Conservation (phyloP, 2,329 filamentous ascomycete genomes). For the Lecanosticta acicola region DNA sequence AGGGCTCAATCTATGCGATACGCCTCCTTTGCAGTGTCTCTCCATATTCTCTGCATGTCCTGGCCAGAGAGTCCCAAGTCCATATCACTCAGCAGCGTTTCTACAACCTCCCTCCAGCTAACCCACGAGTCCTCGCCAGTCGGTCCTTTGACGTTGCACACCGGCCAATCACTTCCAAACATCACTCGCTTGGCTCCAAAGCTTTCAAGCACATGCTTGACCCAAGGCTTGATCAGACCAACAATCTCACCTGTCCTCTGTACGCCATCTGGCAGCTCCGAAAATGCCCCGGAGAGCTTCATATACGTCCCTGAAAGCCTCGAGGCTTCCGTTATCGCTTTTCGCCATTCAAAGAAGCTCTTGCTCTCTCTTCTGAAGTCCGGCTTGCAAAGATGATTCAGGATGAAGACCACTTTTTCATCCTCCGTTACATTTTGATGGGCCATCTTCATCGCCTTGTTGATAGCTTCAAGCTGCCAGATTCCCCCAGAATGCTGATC, state of each 20-base stretch:
- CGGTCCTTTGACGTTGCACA: conserved; percentile 67
- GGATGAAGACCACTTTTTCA: conserved; percentile 59
- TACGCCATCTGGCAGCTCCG: conserved; percentile 60
- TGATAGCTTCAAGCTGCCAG: conserved; percentile 46
- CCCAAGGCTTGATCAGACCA: conserved; percentile 61
- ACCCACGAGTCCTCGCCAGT: conserved; percentile 59
- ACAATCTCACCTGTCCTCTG: conserved; percentile 52
- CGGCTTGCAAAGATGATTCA: conserved; percentile 89
- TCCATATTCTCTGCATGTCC: conserved; percentile 64
- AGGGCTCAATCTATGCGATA: conserved; percentile 49
- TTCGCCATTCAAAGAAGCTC: conserved; percentile 63
- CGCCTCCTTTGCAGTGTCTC: conserved; percentile 63
- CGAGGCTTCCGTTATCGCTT: conserved; percentile 62
- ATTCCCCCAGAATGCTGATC: conserved; percentile 73
- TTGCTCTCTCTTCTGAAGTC: conserved; percentile 46
- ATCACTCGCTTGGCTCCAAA: conserved; percentile 72
- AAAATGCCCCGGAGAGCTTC: conserved; percentile 84
- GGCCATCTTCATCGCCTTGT: conserved; percentile 41
- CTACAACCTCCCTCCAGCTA: conserved; percentile 68
- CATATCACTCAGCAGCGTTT: conserved; percentile 50
- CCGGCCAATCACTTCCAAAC: conserved; percentile 92
- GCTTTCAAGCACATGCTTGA: conserved; percentile 62
- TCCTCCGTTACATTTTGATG: conserved; percentile 56
- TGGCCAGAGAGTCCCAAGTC: conserved; percentile 49
- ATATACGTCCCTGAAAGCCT: conserved; percentile 66